Evolutionary conservation across 2,329 filamentous ascomycete species (phyloP).

Genomic region (Hypoxylon sp.): DNA sequence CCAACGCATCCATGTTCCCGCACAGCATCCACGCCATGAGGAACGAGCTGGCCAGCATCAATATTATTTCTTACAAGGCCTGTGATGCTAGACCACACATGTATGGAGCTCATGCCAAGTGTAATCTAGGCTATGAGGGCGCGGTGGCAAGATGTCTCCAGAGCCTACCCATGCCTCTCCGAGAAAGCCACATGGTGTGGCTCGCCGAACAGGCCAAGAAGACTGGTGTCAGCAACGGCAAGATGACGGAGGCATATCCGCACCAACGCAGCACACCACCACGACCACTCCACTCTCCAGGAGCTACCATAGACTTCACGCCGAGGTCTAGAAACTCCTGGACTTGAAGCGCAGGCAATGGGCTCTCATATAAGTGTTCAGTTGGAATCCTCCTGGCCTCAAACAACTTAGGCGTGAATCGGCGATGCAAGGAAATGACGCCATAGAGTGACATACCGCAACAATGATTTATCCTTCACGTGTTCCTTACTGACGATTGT

Average conservation of each 20-base stretch:
- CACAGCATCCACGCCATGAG: conserved; percentile 45
- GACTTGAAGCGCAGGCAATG: not conserved
- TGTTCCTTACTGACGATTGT: not conserved
- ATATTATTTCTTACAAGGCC: conserved; percentile 43
- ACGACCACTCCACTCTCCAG: not conserved
- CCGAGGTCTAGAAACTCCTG: not conserved
- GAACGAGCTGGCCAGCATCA: conserved; percentile 37
- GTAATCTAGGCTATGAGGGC: conserved; percentile 44
- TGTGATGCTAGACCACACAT: conserved; percentile 45
- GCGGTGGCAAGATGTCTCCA: conserved; percentile 31
- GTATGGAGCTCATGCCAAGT: conserved; percentile 39
- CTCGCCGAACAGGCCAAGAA: conserved; percentile 41
- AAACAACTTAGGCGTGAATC: not conserved
- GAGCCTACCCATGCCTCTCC: conserved; percentile 40
- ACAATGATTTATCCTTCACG: not conserved
- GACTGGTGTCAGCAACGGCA: conserved; percentile 27
- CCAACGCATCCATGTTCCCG: conserved; percentile 35
- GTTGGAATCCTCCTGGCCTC: not conserved
- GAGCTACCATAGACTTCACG: not conserved
- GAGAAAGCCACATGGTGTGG: conserved; percentile 15
- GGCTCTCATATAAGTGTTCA: not conserved
- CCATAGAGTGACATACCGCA: not conserved
- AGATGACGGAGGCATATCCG: not conserved
- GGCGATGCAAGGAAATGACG: not conserved
- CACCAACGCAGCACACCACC: not conserved